Conservation (phyloP, 2,329 filamentous ascomycete species). For the Teratosphaeria destructans region DNA sequence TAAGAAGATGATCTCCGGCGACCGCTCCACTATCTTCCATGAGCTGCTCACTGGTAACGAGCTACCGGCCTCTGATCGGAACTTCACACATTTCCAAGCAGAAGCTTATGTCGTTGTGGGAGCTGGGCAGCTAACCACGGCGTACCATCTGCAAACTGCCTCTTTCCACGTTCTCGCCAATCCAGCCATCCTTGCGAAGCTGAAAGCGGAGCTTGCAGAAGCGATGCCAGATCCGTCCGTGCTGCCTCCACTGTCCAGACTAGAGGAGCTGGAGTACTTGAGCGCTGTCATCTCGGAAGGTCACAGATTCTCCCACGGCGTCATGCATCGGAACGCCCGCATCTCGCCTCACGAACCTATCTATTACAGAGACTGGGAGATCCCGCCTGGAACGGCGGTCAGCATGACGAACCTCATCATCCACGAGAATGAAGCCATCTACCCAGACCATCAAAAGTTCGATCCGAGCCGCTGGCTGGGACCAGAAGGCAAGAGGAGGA, state of each 20-base stretch:
- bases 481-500: constrained; percentile 6
- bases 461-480: constrained; percentile 26
- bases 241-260: neutral
- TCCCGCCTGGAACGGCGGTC: constrained; percentile 19
- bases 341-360: constrained; percentile 13
- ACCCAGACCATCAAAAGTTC: constrained; percentile 21
- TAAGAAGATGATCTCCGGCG: neutral
- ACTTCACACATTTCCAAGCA: constrained; percentile 28
- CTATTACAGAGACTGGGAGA: constrained; percentile 9
- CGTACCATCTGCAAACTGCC: constrained; percentile 31
- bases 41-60: neutral
- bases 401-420: constrained; percentile 22
- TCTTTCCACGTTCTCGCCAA: constrained; percentile 31
- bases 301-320: constrained; percentile 13
- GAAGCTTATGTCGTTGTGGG: constrained; percentile 37
- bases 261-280: constrained; percentile 14
- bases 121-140: constrained; percentile 36
- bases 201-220: constrained; percentile 29
- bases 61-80: constrained; percentile 21
- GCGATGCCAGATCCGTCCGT: neutral
- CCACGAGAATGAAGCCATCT: constrained; percentile 24
- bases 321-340: constrained; percentile 11
- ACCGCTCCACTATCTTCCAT: constrained; percentile 1
- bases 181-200: constrained; percentile 21
- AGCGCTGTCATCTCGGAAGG: constrained; percentile 13